phyloP scores from a whole-genome alignment of 1,284 basidiomycete genomes.

The Polyporus tsugae region DNA sequence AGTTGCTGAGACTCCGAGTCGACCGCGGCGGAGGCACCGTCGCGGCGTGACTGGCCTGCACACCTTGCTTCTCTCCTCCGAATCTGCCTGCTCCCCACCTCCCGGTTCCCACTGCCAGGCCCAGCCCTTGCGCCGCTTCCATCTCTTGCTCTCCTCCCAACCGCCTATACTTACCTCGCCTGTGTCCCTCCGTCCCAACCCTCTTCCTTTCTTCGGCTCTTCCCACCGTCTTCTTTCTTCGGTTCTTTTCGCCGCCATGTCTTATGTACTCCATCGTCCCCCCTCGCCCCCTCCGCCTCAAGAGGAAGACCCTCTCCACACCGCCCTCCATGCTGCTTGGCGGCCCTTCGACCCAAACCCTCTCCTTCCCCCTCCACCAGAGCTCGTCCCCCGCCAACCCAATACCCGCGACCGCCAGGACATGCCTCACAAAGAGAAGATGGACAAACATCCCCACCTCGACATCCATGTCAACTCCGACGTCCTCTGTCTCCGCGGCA shows the following conservation, averaged over 20 bases:
- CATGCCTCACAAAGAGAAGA: conserved; percentile 50
- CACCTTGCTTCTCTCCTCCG: neutral
- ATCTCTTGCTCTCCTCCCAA: conserved; percentile 4
- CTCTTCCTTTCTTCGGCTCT: conserved; percentile 17
- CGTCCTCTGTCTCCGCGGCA: conserved; percentile 77
- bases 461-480: conserved; percentile 82
- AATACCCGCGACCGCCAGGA: conserved; percentile 44
- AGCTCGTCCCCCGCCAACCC: conserved; percentile 42
- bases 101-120: neutral
- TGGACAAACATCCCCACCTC: conserved; percentile 60
- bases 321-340: conserved; percentile 45
- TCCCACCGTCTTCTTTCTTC: conserved; percentile 22
- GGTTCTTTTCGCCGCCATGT: conserved; percentile 34
- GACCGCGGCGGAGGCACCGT: neutral
- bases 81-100: neutral
- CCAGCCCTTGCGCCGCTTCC: conserved; percentile 1
- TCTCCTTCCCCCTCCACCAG: conserved; percentile 40
- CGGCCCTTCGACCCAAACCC: conserved; percentile 34
- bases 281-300: conserved; percentile 34
- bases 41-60: neutral
- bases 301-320: conserved; percentile 43
- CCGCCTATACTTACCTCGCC: neutral
- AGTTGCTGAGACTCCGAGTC: neutral
- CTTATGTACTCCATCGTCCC: conserved; percentile 39
- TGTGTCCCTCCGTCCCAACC: neutral